phyloP scores from a whole-genome alignment of 352 stramenopile species.

The Globisporangium orthogonon region DNA sequence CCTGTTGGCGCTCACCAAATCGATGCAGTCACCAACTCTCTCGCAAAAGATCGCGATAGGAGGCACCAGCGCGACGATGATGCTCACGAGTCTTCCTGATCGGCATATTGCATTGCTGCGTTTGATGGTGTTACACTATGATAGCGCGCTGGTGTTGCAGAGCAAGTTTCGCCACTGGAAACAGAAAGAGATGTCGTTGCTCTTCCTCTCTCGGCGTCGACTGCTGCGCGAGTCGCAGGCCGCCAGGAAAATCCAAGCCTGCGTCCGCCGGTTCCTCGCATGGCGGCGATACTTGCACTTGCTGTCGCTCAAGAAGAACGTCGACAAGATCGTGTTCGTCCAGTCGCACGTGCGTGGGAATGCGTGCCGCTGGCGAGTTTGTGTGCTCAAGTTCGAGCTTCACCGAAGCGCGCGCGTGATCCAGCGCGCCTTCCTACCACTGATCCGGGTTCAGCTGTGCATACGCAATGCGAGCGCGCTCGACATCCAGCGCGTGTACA shows the following conservation, averaged over 20 bases:
- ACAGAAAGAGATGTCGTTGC: constrained; percentile 26
- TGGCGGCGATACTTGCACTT: constrained; percentile 44
- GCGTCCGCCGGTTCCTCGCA: constrained; percentile 31
- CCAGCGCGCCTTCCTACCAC: constrained; percentile 34
- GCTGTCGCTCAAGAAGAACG: constrained; percentile 31
- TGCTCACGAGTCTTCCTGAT: constrained; percentile 22
- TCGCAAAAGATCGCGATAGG: constrained; percentile 36
- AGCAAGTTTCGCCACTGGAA: constrained; percentile 36
- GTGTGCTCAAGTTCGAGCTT: constrained; percentile 17
- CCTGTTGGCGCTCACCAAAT: constrained; percentile 36
- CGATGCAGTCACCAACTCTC: constrained; percentile 21
- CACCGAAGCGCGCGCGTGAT: constrained; percentile 29
- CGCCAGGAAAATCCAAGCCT: constrained; percentile 46
- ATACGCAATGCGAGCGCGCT: constrained; percentile 21
- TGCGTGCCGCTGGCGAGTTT: constrained; percentile 21
- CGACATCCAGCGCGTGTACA: constrained; percentile 49
- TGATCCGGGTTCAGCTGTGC: constrained; percentile 21
- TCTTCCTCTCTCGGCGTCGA: constrained; percentile 34
- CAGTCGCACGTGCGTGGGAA: constrained; percentile 45
- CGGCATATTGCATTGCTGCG: constrained; percentile 32
- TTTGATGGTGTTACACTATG: constrained; percentile 26
- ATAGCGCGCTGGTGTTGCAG: constrained; percentile 34
- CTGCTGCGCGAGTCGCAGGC: constrained; percentile 30
- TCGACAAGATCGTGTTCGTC: constrained; percentile 27
- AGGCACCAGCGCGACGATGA: constrained; percentile 21